Base-by-base conservation (phyloP, 2,329 filamentous ascomycete species). In the Erysiphe neolycopersici region DNA sequence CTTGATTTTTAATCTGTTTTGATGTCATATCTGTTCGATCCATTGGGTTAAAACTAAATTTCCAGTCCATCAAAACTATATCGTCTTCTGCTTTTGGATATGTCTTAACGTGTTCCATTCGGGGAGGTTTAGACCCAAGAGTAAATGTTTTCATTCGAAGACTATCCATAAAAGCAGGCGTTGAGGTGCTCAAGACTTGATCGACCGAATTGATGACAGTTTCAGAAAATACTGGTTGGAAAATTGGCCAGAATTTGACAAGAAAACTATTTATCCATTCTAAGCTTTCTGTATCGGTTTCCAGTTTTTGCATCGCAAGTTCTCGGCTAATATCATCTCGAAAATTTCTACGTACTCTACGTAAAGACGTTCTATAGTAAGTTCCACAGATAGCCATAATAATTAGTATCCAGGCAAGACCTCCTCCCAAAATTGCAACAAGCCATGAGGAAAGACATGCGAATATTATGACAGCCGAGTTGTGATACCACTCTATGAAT, bases 201-300 rank as follows among this genome's bases (percentile, higher is more conserved):
- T 98, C 89, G 41, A 95, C 89, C 0, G 85, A 84, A 58, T 76
- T 83, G 61, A 95, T 80, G 53, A 98, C 79, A 18, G 83, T 91
- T 52, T 89, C 75, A 47, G 84, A 87, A 12, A 98, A 71, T 10
- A 95, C 82, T 1, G 89, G 89, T 44, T 89, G 83, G 58, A 93
- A 95, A 55, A 98, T 98, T 48, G 89, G 89, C 89, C 89, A 98
- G 64, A 98, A 98, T 59, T 98, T 98, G 62, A 91, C 75, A 53
- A 98, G 59, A 63, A 98, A 98, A 53, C 83, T 92, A 66, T 98
- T 98, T 60, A 98, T 95, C 89, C 89, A 98, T 60, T 98, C 89
- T 41, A 98, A 66, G 45, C 80, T 89, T 61, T 98, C 89, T 22
- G 74, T 75, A 52, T 98, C 89, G 9, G 76, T 89, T 53, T 95